Evolutionary conservation across 371 early-diverging fungal genomes (phyloP).

Genomic region (Rhizopus delemar): DNA sequence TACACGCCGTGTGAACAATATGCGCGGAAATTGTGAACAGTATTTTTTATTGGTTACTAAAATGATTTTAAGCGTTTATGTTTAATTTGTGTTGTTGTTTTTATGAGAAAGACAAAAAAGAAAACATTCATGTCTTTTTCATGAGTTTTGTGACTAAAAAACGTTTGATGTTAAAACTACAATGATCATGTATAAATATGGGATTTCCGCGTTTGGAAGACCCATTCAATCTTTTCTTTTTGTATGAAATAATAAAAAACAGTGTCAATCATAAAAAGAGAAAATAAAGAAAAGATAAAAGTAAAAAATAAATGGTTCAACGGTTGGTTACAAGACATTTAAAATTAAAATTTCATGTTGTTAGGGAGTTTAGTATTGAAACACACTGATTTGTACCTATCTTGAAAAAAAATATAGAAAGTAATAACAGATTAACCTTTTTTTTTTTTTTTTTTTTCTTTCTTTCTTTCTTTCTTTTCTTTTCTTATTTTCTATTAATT

Average conservation of each 20-base stretch:
- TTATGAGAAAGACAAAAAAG: no score
- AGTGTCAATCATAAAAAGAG: not conserved
- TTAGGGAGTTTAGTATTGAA: constrained; percentile 26
- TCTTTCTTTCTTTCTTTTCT: constrained; percentile 18
- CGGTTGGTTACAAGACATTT: not conserved
- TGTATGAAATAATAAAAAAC: not conserved
- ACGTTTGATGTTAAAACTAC: no score
- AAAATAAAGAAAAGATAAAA: not conserved
- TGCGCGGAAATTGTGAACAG: no score
- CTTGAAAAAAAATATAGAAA: constrained; percentile 13
- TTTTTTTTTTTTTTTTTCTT: constrained; percentile 15
- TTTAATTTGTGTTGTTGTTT: no score
- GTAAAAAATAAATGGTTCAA: not conserved
- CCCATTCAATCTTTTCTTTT: constrained; percentile 2
- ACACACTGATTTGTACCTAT: constrained; percentile 26
- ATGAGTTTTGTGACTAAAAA: no score
- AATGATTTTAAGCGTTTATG: no score
- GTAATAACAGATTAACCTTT: not conserved
- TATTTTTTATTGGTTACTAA: no score
- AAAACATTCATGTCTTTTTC: no score
- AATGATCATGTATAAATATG: no score
- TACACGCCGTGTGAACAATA: no score
- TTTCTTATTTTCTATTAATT: constrained; percentile 12
- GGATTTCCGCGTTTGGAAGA: constrained; percentile 12
- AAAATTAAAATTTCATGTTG: constrained; percentile 5